Evolutionary conservation across 2,329 filamentous ascomycete genomes (phyloP), one percentile per base, ranked within the genome.

Genomic region (Fusarium sp.): DNA sequence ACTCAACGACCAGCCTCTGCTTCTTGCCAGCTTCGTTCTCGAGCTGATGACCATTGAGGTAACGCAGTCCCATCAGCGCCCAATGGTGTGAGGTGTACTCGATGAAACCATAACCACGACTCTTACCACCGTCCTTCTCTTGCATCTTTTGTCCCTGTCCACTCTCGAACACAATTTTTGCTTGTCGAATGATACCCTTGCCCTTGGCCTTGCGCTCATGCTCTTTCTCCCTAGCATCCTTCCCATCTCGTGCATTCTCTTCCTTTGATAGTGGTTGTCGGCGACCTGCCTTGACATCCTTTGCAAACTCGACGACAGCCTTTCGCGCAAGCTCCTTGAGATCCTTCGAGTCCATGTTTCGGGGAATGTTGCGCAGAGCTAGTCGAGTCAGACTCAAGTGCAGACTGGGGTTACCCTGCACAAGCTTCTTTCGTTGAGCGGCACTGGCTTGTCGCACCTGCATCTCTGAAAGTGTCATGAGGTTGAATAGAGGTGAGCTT

Each of bases 101-200:
- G 74, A 99, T 93, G 84, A 99, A 99, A 17, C 97, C 96, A 80
- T 99, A 99, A 9, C 96, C 96, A 80, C 95, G 90, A 80, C 93
- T 96, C 79, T 95, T 95, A 11, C 91, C 94, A 12, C 93, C 94
- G 55, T 86, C 90, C 46, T 89, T 87, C 82, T 97, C 94, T 13
- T 87, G 83, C 18, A 97, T 90, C 84, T 98, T 98, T 77, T 90
- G 90, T 49, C 96, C 96, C 75, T 96, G 91, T 39, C 89, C 89
- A 62, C 92, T 93, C 84, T 99, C 96, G 78, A 96, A 98, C 41
- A 98, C 93, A 60, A 99, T 89, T 86, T 98, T 99, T 62, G 95
- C 93, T 83, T 99, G 96, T 76, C 90, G 92, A 46, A 99, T 94
- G 54, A 99, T 94, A 65, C 89, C 89, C 79, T 95, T 96, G 60